Conservation (phyloP, 2,329 filamentous ascomycete genomes). For the Chrysoporthe cubensis region DNA sequence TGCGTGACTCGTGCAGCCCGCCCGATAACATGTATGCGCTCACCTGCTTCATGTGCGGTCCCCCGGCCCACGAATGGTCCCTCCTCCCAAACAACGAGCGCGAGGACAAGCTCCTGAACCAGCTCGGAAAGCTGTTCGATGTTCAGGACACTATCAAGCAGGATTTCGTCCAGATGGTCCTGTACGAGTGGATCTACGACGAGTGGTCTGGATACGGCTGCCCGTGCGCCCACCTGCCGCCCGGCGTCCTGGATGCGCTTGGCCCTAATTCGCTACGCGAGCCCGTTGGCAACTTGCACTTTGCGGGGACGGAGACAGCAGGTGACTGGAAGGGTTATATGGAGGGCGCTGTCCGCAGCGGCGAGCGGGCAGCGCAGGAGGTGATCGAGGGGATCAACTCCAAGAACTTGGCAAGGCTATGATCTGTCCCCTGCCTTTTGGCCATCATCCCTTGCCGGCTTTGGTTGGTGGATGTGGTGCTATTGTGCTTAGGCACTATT, state of each 20-base stretch:
- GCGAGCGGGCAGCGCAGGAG: constrained; percentile 50
- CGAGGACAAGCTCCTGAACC: constrained; percentile 30
- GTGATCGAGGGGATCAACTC: constrained; percentile 35
- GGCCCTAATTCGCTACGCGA: constrained; percentile 39
- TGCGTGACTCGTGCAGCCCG: constrained; percentile 46
- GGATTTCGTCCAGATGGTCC: too few species aligned
- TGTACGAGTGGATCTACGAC: too few species aligned
- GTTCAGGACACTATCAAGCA: too few species aligned
- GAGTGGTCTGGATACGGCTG: constrained; percentile 39
- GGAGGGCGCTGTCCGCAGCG: constrained; percentile 56
- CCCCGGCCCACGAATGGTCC: constrained; percentile 40
- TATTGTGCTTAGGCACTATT: too few species aligned
- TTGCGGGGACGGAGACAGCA: constrained; percentile 56
- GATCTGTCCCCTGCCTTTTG: too few species aligned
- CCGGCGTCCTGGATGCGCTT: constrained; percentile 43
- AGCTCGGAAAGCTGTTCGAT: too few species aligned
- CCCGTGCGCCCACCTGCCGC: constrained; percentile 42
- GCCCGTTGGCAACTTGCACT: constrained; percentile 48
- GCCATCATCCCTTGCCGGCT: too few species aligned
- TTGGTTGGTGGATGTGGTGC: too few species aligned
- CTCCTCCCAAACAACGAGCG: constrained; percentile 30
- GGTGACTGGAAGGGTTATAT: constrained; percentile 59
- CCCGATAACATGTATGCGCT: constrained; percentile 38
- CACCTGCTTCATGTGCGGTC: constrained; percentile 47
- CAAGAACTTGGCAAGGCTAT: too few species aligned